Base-by-base conservation (phyloP, 2,329 filamentous ascomycete species). In the Pezicula carpinea region DNA sequence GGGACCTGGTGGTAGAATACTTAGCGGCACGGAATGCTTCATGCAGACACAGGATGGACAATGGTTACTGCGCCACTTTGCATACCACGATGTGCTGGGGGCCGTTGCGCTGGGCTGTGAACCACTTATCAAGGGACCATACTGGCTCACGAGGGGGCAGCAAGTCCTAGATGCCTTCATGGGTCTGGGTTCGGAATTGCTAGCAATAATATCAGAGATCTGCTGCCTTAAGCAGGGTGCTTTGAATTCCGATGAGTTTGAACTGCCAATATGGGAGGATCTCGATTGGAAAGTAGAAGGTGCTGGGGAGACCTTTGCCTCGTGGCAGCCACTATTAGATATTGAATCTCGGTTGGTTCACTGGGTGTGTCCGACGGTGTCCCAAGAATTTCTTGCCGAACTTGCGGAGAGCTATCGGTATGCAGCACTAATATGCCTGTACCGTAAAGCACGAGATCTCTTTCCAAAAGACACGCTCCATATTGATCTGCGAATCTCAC, bases 1-100 rank as follows among this genome's bases (percentile, higher is more conserved):
- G 14, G 22, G 33, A 14, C 15, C 31, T 11, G 18, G 18, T 10
- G 45, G 45, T 14, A 29, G 13, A 17, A 10, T 35, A n/a, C 19
- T 35, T 3, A 33, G 11, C 19, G 45, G 45, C n/a, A 39, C 39
- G 6, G 41, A 45, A 29, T 22, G 41, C 17, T 36, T 44, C 14
- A 48, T 44, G 34, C 22, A 38, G 21, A 45, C 22, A 14, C 26
- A 19, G 23, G 50, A 56, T 33, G 53, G 53, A 15, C 36, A 48
- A 35, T 56, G 53, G 53, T 21, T 56, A 10, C 33, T 56, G 32
- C 49, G 53, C 11, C 52, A 54, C 36, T 56, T 56, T 41, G 53
- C 53, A 18, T 56, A 56, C 41, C 53, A 56, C 40, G 53, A 56
- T 40, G 44, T 56, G n/a, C 46, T 56, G 13, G 42, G 39, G 18